Evolutionary conservation across 164 flowering plant species (phyloP), one percentile per base, ranked within the genome.

Genomic region (Nelumbo lutea): DNA sequence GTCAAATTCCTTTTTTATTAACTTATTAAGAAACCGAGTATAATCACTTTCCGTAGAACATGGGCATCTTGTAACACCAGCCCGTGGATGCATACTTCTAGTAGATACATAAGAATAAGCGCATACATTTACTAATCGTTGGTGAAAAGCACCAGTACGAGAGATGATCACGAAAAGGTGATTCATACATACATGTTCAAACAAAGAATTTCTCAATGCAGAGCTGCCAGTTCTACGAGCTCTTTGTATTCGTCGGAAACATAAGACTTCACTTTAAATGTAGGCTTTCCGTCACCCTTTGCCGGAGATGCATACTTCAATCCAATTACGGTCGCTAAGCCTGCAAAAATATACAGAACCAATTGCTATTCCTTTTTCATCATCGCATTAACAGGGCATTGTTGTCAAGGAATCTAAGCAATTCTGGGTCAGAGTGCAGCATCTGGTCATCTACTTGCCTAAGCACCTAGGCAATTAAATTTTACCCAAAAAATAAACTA

Each of bases 301-400:
- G 72, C 75, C 9, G 92, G 90, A 68, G 90, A 85, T 15, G 46
- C 72, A 65, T 79, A 88, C 79, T 84, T 90, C 73, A 86, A 46
- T 6, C 90, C 91, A 43, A 87, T 80, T 14, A 89, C 87, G 11
- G 88, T 80, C 6, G 81, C 63, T 67, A 87, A 58, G 75, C 87
- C 91, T 89, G 78, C 66, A 74, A 72, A 61, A 69, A 27, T 52
- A 62, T 48, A 57, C 48, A 58, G 4, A 59, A 41, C 40, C 56
- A 52, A 43, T 38, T 61, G 42, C 27, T 27, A 61, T 6, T 47
- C 10, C 57, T 61, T 40, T 52, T 1, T 55, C 41, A 27, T 27
- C 27, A 27, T 27, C 27, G 27, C 27, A 27, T 27, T 27, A 27
- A 27, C 0, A 27, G 27, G 27, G 27, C 27, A 27, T 27, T 27